Conservation (phyloP, 2,329 filamentous ascomycete genomes). For the Fusarium sp. region DNA sequence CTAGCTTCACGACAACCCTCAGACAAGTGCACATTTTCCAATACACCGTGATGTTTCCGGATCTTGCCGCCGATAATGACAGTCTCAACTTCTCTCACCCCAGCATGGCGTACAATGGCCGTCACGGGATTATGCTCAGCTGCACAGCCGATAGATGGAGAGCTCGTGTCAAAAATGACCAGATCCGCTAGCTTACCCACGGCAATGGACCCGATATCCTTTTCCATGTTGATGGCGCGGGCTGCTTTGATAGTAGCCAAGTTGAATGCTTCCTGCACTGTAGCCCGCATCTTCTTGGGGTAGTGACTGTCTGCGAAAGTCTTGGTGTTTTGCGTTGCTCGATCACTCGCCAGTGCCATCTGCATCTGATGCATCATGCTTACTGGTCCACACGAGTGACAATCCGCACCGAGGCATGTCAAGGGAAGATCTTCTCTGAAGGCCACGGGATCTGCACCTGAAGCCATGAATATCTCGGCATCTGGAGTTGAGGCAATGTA, state of each 20-base stretch:
- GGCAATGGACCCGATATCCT: background rate
- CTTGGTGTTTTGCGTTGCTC: background rate
- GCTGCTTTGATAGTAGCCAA: conserved; percentile 10
- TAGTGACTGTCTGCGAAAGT: background rate
- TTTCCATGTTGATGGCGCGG: background rate
- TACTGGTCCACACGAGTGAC: conserved; percentile 4
- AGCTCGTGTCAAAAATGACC: background rate
- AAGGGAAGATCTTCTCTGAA: conserved; percentile 5
- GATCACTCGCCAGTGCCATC: background rate
- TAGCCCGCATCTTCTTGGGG: background rate
- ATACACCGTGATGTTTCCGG: background rate
- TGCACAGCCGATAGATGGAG: conserved; percentile 2
- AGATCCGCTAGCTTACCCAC: background rate
- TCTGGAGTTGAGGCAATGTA: conserved; percentile 8
- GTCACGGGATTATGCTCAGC: background rate
- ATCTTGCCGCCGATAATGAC: background rate
- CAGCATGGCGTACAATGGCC: background rate
- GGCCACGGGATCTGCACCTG: background rate
- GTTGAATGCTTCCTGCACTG: background rate
- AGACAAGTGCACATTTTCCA: background rate
- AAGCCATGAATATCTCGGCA: conserved; percentile 11
- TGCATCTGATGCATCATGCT: conserved; percentile 20
- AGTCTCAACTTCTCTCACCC: background rate
- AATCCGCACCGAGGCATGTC: conserved; percentile 5
- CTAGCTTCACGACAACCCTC: background rate